Base-by-base conservation (phyloP, 2,329 filamentous ascomycete species). In the Blastomyces gilchristii region DNA sequence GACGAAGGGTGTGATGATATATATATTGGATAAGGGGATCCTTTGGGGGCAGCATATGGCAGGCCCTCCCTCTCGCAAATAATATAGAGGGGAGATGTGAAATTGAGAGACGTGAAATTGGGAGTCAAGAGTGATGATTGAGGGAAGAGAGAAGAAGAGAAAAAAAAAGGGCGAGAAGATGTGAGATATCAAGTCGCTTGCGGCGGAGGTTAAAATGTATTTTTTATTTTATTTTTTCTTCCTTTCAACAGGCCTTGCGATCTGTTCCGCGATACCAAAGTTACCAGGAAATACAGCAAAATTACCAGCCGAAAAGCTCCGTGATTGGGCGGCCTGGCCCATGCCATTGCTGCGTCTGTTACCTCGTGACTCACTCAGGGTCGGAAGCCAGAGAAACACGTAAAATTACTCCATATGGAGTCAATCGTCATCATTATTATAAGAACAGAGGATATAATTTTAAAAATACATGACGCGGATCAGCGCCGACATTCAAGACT, bases 231-330 rank as follows among this genome's bases (percentile, higher is more conserved):
- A 2, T 11, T 25, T 34, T 7, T 25, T 3, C 3, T 25, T 34
- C 5, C 3, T 6, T 34, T 34, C 6, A 2, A 34, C 31, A 34
- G 5, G 31, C 31, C 31, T 34, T 4, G 31, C 31, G 31, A 34
- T 34, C 31, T 34, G 31, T 34, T 34, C 56, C 37, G 22, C 28
- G 22, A 25, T 16, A 43, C 41, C 16, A 43, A 43, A 43, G 5
- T 43, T 18, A 45, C 56, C 57, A 59, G n/a, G n/a, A 59, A 59
- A 47, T 59, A 59, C 31, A 7, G 31, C 31, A 34, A 34, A 34
- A 34, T 34, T 34, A 34, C 57, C 41, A 59, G 22, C 57, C 57
- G 57, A 59, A 59, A 59, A 59, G 41, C 39, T 47, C 57, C 57
- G 57, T 47, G 25, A 45, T 59, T 47, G 57, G 57, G 11, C 22